These are phyloP conservation scores for Fomitopsis palustris DNA, from an alignment of 1,284 basidiomycete genomes.

Conservation along the genomic window DNA sequence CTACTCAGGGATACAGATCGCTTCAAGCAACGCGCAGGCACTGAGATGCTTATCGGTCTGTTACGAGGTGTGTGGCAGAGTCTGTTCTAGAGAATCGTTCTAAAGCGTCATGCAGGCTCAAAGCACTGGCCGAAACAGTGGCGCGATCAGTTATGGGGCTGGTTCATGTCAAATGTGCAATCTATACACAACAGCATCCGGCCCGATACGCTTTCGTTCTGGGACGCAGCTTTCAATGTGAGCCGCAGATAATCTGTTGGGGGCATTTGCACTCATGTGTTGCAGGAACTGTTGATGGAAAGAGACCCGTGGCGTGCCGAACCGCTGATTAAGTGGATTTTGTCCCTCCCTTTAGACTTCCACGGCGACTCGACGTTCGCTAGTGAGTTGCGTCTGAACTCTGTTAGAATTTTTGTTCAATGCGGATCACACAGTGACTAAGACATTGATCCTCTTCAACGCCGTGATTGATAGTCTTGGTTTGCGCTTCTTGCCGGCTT, in stretches of 20 bases:
- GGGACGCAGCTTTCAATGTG: constrained; percentile 67
- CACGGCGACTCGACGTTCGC: constrained; percentile 74
- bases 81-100: neutral
- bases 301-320: constrained; percentile 86
- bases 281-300: constrained; percentile 60
- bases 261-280: constrained; percentile 1
- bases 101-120: constrained; percentile 47
- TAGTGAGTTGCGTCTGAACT: constrained; percentile 44
- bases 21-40: constrained; percentile 89
- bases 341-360: constrained; percentile 77
- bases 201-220: constrained; percentile 78
- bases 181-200: constrained; percentile 77
- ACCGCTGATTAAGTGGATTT: constrained; percentile 78
- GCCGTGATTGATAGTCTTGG: constrained; percentile 59
- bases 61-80: constrained; percentile 47
- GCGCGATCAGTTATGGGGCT: constrained; percentile 71
- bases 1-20: constrained; percentile 72
- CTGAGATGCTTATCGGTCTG: constrained; percentile 81
- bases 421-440: constrained; percentile 51
- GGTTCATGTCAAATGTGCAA: constrained; percentile 73
- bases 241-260: constrained; percentile 11
- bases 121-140: constrained; percentile 84
- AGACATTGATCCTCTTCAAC: constrained; percentile 58
- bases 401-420: neutral
- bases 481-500: constrained; percentile 60